These are phyloP conservation scores for Solanum acaule DNA, from an alignment of 257 asterid genomes.

Conservation along the genomic window DNA sequence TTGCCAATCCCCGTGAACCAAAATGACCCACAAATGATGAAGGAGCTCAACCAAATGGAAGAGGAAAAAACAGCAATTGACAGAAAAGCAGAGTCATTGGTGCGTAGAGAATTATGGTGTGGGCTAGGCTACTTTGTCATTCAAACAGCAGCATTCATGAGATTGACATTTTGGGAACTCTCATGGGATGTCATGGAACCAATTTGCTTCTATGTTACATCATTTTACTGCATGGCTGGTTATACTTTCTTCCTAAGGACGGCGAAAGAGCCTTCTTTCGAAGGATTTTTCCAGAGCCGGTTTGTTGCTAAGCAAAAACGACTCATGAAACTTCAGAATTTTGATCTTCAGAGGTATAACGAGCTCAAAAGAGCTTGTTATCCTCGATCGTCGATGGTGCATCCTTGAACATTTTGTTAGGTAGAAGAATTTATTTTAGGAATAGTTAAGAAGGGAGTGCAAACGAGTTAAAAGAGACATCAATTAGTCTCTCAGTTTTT, in stretches of 20 bases:
- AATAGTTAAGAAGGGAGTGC: not conserved
- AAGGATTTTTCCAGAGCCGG: slow-evolving; percentile 50
- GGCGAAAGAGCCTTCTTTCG: slow-evolving; percentile 48
- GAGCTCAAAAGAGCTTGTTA: slow-evolving; percentile 13
- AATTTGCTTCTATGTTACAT: slow-evolving; percentile 40
- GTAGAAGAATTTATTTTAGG: not conserved
- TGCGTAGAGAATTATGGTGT: slow-evolving; percentile 42
- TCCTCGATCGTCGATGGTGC: not conserved
- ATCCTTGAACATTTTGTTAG: not conserved
- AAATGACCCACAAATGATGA: slow-evolving; percentile 16
- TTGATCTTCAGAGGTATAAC: slow-evolving; percentile 33
- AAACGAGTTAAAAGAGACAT: not conserved
- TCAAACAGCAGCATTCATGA: slow-evolving; percentile 46
- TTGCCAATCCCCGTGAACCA: not conserved
- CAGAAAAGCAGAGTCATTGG: slow-evolving; percentile 42
- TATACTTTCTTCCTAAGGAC: slow-evolving; percentile 53
- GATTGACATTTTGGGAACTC: slow-evolving; percentile 63
- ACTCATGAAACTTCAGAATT: slow-evolving; percentile 33
- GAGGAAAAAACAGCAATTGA: slow-evolving; percentile 40
- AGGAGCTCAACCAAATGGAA: slow-evolving; percentile 31
- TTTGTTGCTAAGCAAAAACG: slow-evolving; percentile 45
- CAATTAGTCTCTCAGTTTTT: not conserved
- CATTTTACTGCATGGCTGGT: slow-evolving; percentile 36
- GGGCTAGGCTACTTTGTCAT: slow-evolving; percentile 37
- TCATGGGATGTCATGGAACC: slow-evolving; percentile 88